phyloP scores from a whole-genome alignment of 2,329 filamentous ascomycete genomes.

The Hortaea werneckii region DNA sequence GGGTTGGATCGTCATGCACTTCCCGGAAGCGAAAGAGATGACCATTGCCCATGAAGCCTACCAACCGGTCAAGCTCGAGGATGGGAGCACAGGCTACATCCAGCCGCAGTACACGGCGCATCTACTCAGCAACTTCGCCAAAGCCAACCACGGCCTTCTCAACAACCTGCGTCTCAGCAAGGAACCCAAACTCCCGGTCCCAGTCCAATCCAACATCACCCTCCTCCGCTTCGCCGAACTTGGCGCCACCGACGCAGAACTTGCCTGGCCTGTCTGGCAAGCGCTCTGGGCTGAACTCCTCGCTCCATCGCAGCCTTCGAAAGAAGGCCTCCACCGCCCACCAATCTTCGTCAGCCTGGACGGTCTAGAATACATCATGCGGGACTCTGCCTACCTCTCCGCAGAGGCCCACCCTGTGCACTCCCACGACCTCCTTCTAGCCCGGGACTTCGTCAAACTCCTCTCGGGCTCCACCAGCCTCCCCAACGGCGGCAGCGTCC shows the following conservation, averaged over 20 bases:
- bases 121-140: constrained; percentile 61
- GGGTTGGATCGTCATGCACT: constrained; percentile 77
- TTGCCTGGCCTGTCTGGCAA: constrained; percentile 70
- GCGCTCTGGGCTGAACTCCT: constrained; percentile 74
- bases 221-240: constrained; percentile 59
- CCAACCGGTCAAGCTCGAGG: constrained; percentile 50
- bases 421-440: constrained; percentile 69
- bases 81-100: constrained; percentile 48
- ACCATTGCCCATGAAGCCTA: constrained; percentile 75
- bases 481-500: constrained; percentile 66
- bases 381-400: constrained; percentile 62
- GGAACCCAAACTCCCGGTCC: constrained; percentile 48
- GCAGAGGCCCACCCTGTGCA: constrained; percentile 66
- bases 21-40: constrained; percentile 85
- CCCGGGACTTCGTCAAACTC: constrained; percentile 64
- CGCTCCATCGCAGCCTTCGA: constrained; percentile 28
- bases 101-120: constrained; percentile 70
- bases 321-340: constrained; percentile 39
- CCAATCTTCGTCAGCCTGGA: constrained; percentile 69
- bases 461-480: constrained; percentile 49
- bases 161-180: constrained; percentile 40
- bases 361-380: constrained; percentile 72
- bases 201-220: constrained; percentile 47
- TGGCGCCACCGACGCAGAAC: constrained; percentile 63
- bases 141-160: constrained; percentile 62